Percentiles rank a stretch among this genome's conserved stretches.
These are phyloP conservation scores for Fimicolochytrium jonesii DNA, from an alignment of 192 early-diverging fungal species.

Conservation along the genomic window DNA sequence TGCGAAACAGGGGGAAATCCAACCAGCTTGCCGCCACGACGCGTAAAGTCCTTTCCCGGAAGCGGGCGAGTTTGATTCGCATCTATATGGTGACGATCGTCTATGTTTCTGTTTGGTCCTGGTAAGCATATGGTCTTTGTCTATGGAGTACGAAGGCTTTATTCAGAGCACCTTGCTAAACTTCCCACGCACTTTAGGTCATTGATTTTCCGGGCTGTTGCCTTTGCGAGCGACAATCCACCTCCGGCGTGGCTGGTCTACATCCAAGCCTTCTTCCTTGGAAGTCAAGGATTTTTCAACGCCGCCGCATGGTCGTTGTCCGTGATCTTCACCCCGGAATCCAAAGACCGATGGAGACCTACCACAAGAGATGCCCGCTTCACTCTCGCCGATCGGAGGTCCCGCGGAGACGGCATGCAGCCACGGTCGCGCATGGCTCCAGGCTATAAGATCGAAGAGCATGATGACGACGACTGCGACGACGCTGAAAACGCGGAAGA, in stretches of 20 bases:
- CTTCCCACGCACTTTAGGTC: no score
- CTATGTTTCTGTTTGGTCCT: slow-evolving; percentile 3
- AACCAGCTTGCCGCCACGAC: neutral
- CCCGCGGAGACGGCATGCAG: no score
- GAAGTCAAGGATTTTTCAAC: slow-evolving; percentile 16
- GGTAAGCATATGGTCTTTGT: neutral
- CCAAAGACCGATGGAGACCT: neutral
- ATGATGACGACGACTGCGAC: no score
- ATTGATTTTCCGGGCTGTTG: slow-evolving; percentile 11
- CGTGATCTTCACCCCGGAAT: neutral
- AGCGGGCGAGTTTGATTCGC: slow-evolving; percentile 1
- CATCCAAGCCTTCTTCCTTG: slow-evolving; percentile 15
- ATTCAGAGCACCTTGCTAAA: no score
- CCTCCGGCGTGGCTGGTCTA: slow-evolving; percentile 13
- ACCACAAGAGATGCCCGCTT: no score
- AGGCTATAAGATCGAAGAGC: no score
- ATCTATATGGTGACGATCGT: slow-evolving; percentile 13
- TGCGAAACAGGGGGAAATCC: neutral
- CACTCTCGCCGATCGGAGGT: no score
- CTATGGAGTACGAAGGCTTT: neutral
- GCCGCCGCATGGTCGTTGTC: slow-evolving; percentile 13
- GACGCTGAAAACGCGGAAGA: no score
- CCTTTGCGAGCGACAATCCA: slow-evolving; percentile 5
- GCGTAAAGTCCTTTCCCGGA: neutral
- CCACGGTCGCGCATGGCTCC: no score